Percentiles rank a stretch among this genome's conserved stretches.
Conservation (phyloP, 1,284 basidiomycete species). For the Cronartium quercuum region DNA sequence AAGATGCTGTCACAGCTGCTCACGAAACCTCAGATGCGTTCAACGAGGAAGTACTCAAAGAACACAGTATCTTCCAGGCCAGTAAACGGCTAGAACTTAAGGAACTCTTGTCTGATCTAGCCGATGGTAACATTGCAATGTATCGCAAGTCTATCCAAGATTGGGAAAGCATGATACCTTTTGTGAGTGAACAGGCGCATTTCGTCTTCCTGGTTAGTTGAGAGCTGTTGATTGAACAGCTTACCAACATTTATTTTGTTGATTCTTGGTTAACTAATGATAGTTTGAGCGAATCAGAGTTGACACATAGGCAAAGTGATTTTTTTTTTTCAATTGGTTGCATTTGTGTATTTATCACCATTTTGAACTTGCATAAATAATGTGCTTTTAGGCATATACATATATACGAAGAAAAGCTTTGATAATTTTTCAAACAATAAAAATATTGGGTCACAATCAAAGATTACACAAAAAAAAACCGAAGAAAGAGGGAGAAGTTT, state of each 20-base stretch:
- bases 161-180: constrained; percentile 38
- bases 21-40: constrained; percentile 94
- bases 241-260: not conserved
- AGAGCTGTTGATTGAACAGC: not conserved
- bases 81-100: constrained; percentile 93
- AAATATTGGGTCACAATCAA: not conserved
- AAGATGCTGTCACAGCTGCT: constrained; percentile 89
- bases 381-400: too few species aligned
- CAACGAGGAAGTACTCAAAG: constrained; percentile 82
- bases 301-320: constrained; percentile 1
- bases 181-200: not conserved
- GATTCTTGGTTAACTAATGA: not conserved
- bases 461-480: not conserved
- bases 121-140: constrained; percentile 90
- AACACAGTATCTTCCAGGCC: constrained; percentile 81
- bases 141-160: constrained; percentile 58
- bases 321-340: not conserved
- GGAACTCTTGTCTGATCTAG: constrained; percentile 77
- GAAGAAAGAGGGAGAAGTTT: not conserved
- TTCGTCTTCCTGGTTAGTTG: not conserved
- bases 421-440: not conserved
- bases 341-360: not conserved
- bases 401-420: not conserved
- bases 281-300: constrained; percentile 35
- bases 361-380: not conserved